These are phyloP conservation scores for Sporothrix sp. DNA, from an alignment of 2,329 filamentous ascomycete species.

Conservation along the genomic window DNA sequence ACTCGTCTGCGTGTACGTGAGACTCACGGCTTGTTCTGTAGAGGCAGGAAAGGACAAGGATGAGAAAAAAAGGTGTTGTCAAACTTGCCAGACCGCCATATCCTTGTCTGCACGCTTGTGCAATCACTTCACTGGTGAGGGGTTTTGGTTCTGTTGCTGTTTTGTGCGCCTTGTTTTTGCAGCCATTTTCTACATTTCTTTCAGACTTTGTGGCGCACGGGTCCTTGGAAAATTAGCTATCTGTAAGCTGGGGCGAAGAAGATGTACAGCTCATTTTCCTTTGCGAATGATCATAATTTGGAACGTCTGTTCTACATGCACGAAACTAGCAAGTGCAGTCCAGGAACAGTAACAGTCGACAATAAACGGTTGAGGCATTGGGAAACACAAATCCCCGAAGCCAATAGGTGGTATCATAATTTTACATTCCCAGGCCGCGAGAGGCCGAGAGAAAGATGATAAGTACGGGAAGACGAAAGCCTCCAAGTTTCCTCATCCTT, in stretches of 20 bases:
- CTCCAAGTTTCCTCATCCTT: no score
- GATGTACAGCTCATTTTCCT: no score
- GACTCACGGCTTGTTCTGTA: no score
- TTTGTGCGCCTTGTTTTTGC: neutral
- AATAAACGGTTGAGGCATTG: neutral
- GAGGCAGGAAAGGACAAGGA: neutral
- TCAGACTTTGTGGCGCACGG: neutral
- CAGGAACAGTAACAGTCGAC: neutral
- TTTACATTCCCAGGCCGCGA: no score
- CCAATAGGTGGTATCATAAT: neutral
- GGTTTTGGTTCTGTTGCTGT: no score
- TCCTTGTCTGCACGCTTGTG: neutral
- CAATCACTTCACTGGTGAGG: neutral
- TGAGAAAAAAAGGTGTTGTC: neutral
- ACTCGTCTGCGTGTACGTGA: neutral
- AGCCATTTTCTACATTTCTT: neutral
- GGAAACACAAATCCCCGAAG: neutral
- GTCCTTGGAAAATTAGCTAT: constrained; percentile 3
- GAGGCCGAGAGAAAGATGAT: no score
- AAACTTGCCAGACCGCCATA: neutral
- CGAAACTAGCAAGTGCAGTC: neutral
- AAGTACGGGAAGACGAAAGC: no score
- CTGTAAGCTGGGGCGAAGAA: constrained; percentile 2
- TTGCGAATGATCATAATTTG: no score
- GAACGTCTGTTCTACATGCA: no score